Conservation (phyloP, 2,329 filamentous ascomycete species). For the Hypoxylon sp. region DNA sequence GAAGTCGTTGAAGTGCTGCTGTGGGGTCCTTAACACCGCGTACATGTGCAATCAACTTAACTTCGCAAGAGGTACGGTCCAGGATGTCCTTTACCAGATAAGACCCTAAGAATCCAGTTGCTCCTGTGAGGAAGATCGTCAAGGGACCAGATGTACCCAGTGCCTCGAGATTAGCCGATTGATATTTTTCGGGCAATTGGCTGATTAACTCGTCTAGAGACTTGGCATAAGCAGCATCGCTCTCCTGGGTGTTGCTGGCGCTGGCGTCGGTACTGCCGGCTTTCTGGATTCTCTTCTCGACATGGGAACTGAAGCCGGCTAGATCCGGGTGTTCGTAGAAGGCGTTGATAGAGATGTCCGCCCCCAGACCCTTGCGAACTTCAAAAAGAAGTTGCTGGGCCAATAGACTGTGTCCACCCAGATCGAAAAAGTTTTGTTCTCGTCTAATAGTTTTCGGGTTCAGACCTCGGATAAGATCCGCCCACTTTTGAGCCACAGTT, state of each 20-base stretch:
- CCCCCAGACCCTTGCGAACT: constrained; percentile 62
- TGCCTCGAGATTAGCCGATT: constrained; percentile 49
- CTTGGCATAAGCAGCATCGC: constrained; percentile 64
- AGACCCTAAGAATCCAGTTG: constrained; percentile 89
- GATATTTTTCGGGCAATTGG: constrained; percentile 58
- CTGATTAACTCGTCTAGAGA: constrained; percentile 64
- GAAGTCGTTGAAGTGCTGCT: constrained; percentile 75
- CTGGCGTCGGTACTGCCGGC: constrained; percentile 1
- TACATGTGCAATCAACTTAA: constrained; percentile 81
- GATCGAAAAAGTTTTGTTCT: constrained; percentile 80
- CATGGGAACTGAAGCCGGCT: constrained; percentile 64
- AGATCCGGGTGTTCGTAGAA: constrained; percentile 76
- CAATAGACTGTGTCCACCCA: constrained; percentile 85
- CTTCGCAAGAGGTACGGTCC: constrained; percentile 66
- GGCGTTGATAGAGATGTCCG: constrained; percentile 76
- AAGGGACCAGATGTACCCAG: constrained; percentile 45
- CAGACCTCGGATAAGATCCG: constrained; percentile 75
- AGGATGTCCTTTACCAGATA: constrained; percentile 85
- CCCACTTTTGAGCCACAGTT: constrained; percentile 80
- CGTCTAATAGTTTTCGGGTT: constrained; percentile 75
- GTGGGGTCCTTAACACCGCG: constrained; percentile 74
- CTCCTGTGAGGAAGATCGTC: constrained; percentile 87
- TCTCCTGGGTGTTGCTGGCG: constrained; percentile 52
- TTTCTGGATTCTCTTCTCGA: constrained; percentile 61
- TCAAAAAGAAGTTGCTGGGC: constrained; percentile 85